Evolutionary conservation across 1,139 yeast species (phyloP).

Genomic region (Debaryomyces sp.): DNA sequence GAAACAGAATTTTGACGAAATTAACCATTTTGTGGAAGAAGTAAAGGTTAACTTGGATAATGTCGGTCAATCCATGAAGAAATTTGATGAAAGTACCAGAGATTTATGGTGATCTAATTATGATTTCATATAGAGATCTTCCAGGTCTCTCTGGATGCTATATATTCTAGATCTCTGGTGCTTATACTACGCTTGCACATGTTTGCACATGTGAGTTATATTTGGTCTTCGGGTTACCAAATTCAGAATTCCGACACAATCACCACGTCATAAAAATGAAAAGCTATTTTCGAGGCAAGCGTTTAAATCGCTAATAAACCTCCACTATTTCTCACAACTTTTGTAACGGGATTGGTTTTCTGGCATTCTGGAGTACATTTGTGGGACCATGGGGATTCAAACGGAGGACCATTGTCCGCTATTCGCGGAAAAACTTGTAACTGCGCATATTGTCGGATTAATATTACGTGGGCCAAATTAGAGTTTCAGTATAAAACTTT

Average conservation of each 20-base stretch:
- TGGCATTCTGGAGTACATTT: conserved; percentile 4
- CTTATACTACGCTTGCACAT: too few relatives aligned
- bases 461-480: background rate
- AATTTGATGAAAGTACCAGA: conserved; percentile 41
- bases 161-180: background rate
- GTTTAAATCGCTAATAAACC: background rate
- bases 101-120: conserved; percentile 33
- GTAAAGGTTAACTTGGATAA: conserved; percentile 33
- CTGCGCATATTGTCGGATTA: conserved; percentile 1
- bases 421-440: conserved; percentile 4
- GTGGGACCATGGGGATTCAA: conserved; percentile 2
- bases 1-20: conserved; percentile 42
- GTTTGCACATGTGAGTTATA: background rate
- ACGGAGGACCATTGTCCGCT: conserved; percentile 5
- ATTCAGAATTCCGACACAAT: background rate
- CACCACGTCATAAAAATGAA: background rate
- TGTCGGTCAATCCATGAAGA: conserved; percentile 45
- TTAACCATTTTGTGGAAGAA: conserved; percentile 39
- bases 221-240: background rate
- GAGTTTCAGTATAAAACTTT: background rate
- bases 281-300: background rate
- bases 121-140: background rate
- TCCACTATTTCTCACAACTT: background rate
- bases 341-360: background rate
- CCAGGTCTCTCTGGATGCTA: background rate